phyloP scores from a whole-genome alignment of 2,329 filamentous ascomycete species.

The Hansfordia pulvinata region DNA sequence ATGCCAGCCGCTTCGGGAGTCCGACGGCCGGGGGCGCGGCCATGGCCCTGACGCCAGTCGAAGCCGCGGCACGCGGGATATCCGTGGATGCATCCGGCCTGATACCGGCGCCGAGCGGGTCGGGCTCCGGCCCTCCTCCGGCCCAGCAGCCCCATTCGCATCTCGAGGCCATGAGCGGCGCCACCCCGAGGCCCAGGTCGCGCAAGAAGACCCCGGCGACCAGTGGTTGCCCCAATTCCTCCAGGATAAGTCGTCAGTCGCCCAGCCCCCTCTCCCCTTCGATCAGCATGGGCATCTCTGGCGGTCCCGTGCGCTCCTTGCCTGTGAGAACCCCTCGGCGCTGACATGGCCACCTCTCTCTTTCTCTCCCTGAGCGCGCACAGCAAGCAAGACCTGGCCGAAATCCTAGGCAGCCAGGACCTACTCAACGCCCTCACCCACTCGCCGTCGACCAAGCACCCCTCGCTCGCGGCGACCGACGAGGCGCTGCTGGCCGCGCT shows the following conservation, averaged over 20 bases:
- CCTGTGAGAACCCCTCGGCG: too few species aligned
- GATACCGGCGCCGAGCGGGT: conserved; percentile 11
- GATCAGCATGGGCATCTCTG: conserved; percentile 8
- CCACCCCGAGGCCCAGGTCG: too few species aligned
- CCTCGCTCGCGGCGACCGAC: conserved; percentile 54
- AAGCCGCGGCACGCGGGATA: too few species aligned
- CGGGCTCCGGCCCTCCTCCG: conserved; percentile 6
- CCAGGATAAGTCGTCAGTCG: conserved; percentile 68
- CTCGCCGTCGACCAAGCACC: conserved; percentile 53
- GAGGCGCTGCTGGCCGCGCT: conserved; percentile 51
- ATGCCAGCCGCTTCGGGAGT: conserved; percentile 53
- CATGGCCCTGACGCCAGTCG: too few species aligned
- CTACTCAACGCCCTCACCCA: conserved; percentile 66
- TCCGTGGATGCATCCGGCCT: conserved; percentile 14
- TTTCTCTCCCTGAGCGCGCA: conserved; percentile 8
- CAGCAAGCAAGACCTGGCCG: conserved; percentile 68
- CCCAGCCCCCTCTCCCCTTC: conserved; percentile 5
- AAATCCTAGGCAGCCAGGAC: conserved; percentile 47
- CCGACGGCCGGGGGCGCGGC: too few species aligned
- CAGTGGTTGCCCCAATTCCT: conserved; percentile 69
- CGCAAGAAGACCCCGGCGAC: conserved; percentile 54
- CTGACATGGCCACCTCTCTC: neutral
- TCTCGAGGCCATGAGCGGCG: too few species aligned
- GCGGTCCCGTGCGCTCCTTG: conserved; percentile 12
- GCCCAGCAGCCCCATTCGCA: too few species aligned